Conservation (phyloP, 2,329 filamentous ascomycete genomes). For the Aspergillus sp. region DNA sequence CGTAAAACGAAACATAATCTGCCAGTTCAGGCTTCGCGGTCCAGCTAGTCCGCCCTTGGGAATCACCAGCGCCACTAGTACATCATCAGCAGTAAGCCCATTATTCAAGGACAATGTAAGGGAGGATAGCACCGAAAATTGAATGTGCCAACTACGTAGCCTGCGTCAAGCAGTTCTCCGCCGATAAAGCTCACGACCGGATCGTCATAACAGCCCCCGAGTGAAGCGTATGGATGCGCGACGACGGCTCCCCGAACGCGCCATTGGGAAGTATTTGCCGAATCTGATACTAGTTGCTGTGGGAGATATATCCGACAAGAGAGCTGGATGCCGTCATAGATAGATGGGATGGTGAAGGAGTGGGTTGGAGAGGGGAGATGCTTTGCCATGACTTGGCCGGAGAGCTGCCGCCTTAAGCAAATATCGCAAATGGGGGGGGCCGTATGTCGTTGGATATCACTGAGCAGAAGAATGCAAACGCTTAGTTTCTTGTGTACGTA, state of each 20-base stretch:
- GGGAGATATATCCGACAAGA: conserved; percentile 84
- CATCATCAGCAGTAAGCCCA: conserved; percentile 14
- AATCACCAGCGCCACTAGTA: conserved; percentile 70
- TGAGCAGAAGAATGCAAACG: neutral
- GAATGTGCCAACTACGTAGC: conserved; percentile 80
- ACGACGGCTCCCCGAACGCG: conserved; percentile 61
- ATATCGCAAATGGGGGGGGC: neutral
- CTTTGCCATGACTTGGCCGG: conserved; percentile 27
- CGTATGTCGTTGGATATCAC: neutral
- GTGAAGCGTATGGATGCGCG: conserved; percentile 85
- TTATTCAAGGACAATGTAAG: neutral
- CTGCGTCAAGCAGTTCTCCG: conserved; percentile 63
- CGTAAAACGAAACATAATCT: conserved; percentile 82
- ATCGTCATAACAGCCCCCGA: conserved; percentile 86
- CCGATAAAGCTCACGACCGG: conserved; percentile 69
- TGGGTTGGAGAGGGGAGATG: conserved; percentile 37
- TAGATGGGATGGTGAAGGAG: conserved; percentile 77
- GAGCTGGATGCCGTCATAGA: conserved; percentile 73
- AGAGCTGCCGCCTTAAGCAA: neutral
- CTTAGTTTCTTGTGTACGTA: neutral
- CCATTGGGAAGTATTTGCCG: conserved; percentile 26
- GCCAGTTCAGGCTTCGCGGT: conserved; percentile 74
- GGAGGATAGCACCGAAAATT: conserved; percentile 71
- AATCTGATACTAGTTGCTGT: conserved; percentile 23
- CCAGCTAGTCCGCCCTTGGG: conserved; percentile 81